These are phyloP conservation scores for Melampsora larici-populina DNA, from an alignment of 1,284 basidiomycete genomes.

Conservation along the genomic window DNA sequence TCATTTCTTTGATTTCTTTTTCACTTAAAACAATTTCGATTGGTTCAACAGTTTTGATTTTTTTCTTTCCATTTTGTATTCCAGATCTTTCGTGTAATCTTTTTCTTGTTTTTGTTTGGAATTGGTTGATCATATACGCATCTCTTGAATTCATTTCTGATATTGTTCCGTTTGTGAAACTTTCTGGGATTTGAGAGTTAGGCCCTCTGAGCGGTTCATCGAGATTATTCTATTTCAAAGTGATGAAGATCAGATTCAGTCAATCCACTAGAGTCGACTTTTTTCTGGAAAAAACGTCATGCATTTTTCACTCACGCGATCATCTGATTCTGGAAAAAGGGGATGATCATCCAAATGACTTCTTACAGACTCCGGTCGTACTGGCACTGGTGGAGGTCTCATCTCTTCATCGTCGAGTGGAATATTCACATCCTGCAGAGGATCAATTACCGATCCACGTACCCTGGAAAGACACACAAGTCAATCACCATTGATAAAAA, in stretches of 20 bases:
- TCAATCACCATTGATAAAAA: too few relatives aligned
- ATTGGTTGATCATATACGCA: background rate
- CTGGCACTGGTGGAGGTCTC: background rate
- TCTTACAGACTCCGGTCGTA: background rate
- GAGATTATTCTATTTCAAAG: too few relatives aligned
- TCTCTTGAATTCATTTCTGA: slow-evolving; percentile 5
- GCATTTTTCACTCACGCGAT: background rate
- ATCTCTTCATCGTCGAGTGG: background rate
- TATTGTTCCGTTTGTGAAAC: background rate
- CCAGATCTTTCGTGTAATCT: background rate
- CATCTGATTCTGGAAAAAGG: background rate
- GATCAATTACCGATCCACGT: background rate
- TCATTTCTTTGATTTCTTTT: background rate
- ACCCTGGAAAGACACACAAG: background rate
- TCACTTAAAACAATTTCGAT: background rate
- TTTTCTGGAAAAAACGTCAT: too few relatives aligned
- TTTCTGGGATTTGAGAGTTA: background rate
- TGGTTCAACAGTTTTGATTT: background rate
- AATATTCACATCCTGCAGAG: background rate
- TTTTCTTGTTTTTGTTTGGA: background rate
- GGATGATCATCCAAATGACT: background rate
- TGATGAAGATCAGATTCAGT: too few relatives aligned
- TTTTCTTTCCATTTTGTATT: background rate
- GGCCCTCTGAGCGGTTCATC: too few relatives aligned
- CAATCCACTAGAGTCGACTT: too few relatives aligned